Base-by-base conservation (phyloP, 163 green algal species). In the Chlamydomonas reinhardtii region DNA sequence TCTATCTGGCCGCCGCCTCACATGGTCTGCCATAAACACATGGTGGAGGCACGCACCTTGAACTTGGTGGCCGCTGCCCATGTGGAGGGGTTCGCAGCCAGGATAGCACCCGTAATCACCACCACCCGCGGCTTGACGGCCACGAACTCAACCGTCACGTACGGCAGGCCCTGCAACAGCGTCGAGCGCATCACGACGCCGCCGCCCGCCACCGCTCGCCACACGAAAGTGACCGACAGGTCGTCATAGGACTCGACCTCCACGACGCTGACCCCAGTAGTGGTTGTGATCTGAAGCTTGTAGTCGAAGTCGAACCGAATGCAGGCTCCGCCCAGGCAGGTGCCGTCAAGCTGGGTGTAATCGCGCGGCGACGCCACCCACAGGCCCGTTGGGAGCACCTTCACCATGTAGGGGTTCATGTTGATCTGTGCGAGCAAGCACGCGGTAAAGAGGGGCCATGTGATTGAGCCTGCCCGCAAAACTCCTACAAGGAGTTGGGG, bases 111-210 rank as follows among this genome's bases (percentile, higher is more conserved):
- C 48, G 11, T 14, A 9, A 2, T 17, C 6, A 56, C 48, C 31
- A 3, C 29, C 2, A 85, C 70, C 0, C 32, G 17, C 11, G 78
- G 78, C 22, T 66, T 29, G 2, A 68, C 31, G 6, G 20, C 34
- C 8, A 76, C 27, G 66, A 70, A 85, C 66, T 85, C 43, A 16
- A 85, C 78, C 24, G 78, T 85, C 8, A 85, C 25, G 78, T 85
- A 85, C 25, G 78, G 78, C 62, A 35, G 59, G 43, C 78, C 78
- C 52, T 85, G 78, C 48, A 76, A 17, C 48, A 85, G 43, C 78
- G 66, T 76, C 2, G 66, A 32, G 4, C 78, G 66, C 78, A 85
- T 85, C 48, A 52, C 20, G 29, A 59, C 20, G 8, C 32, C 15
- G 19, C n/a, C 48, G 25, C 43, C 66, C 0, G 65, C 43, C 8